Evolutionary conservation across 1,284 basidiomycete genomes (phyloP), one percentile per base, ranked within the genome.

Genomic region (Ustilago cynodontis): DNA sequence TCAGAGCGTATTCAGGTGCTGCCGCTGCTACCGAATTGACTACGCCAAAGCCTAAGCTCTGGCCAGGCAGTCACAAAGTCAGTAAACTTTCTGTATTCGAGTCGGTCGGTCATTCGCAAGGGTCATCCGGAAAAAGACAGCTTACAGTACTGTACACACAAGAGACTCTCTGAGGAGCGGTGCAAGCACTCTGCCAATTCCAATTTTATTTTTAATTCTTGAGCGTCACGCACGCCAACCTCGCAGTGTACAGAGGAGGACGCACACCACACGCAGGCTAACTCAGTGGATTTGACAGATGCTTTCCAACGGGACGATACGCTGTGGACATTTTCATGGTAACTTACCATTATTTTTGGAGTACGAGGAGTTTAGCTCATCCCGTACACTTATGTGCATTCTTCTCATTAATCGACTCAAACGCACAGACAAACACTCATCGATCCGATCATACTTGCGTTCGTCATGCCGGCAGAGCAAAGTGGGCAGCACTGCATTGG

Each of bases 141-240:
- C n/a, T n/a, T n/a, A 11, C 31, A 33, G 31, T 24, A 24, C 47
- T 49, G n/a, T n/a, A n/a, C 28, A 49, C 47, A 49, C 47, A 49
- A 13, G 24, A 24, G 26, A 20, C 9, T 22, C 9, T 22, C 2
- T 13, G n/a, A 5, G 47, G 24, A 49, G 47, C 22, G 26, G 47
- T n/a, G 24, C 47, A 49, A 14, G 24, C 47, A 16, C 47, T 33
- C 47, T 49, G 24, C 24, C 47, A 26, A 49, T 7, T 49, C 24
- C 22, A 49, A 26, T 16, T 49, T 16, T 31, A 52, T 29, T 31
- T 52, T n/a, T n/a, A n/a, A 8, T 20, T 31, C 18, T 50, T 50
- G 26, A 16, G 47, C 47, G 13, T 26, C 45, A 28, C 45, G 22
- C 26, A 26, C 22, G 47, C 26, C 5, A n/a, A n/a, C n/a, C n/a